Evolutionary conservation across 192 early-diverging fungal genomes (phyloP), one percentile per base, ranked within the genome.

Genomic region (Backusella psychrophila): DNA sequence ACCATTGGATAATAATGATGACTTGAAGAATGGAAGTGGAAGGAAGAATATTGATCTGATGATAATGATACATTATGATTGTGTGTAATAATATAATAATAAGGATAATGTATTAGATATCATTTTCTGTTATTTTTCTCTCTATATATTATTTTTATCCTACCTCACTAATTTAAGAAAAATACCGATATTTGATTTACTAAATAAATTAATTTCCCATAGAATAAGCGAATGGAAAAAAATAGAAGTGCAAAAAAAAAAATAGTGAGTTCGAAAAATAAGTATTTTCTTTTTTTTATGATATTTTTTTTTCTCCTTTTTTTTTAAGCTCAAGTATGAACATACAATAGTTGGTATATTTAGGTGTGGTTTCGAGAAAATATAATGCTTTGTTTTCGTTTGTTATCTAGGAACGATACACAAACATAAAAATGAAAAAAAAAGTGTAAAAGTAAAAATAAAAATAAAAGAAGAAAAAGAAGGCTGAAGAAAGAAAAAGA

Each of bases 121-220:
- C 4, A 44, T 17, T 15, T 44, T 44, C 12, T 44, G 12, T 49
- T 49, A 0, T 19, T 19, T 5, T 49, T 46, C 26, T 59, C 26
- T 21, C 53, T 23, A 8, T 56, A 21, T 26, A 21, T 23, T 59
- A 26, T 59, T 49, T 49, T 59, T 59, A 59, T 9, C 53, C 23
- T 59, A 59, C 53, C 23, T 59, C 53, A 59, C 53, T 59, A 59
- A 59, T 59, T 59, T 59, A 59, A 59, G 53, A 59, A 59, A 56
- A 59, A 26, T 59, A 26, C 53, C 53, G 53, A 59, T 59, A 59
- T 59, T 59, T 21, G 23, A 26, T 59, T 59, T 59, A 8, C 56
- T 59, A 26, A n/a, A 59, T 26, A 59, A 59, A 59, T 59, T 59
- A 59, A 59, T 59, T 59, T 59, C 56, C 56, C 56, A 59, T 59